Percentiles rank a stretch among this genome's conserved stretches.
These are phyloP conservation scores for Saccharomyces hybrid DNA, from an alignment of 1,139 yeast genomes.

Conservation along the genomic window DNA sequence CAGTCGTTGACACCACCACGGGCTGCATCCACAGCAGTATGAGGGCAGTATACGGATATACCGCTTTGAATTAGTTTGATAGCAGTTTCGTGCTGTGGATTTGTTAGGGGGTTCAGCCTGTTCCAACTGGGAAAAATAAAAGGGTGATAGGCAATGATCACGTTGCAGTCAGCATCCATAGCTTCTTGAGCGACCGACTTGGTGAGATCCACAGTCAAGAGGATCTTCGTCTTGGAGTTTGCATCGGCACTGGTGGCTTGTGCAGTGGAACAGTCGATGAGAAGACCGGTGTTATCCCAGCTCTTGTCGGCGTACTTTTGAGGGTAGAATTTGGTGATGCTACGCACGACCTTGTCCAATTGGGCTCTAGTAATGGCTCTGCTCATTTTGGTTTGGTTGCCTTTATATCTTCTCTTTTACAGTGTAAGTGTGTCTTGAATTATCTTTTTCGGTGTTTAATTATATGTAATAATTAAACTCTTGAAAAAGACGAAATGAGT, in stretches of 20 bases:
- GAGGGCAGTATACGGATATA: slow-evolving; percentile 87
- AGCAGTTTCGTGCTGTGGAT: slow-evolving; percentile 77
- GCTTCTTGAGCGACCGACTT: slow-evolving; percentile 83
- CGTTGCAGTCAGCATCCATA: slow-evolving; percentile 39
- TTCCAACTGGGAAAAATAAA: slow-evolving; percentile 87
- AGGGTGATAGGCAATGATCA: slow-evolving; percentile 88
- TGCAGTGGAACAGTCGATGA: slow-evolving; percentile 51
- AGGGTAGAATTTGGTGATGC: slow-evolving; percentile 67
- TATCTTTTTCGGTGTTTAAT: not conserved
- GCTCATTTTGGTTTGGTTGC: slow-evolving; percentile 12
- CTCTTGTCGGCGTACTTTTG: slow-evolving; percentile 66
- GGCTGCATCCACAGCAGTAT: slow-evolving; percentile 93
- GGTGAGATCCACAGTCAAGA: slow-evolving; percentile 81
- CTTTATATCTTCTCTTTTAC: not conserved
- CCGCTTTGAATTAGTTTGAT: slow-evolving; percentile 65
- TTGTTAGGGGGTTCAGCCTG: slow-evolving; percentile 47
- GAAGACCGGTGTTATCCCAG: slow-evolving; percentile 92
- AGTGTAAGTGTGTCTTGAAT: slow-evolving; percentile 5
- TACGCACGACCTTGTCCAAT: slow-evolving; percentile 41
- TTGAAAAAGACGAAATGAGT: not conserved
- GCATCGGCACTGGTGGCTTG: slow-evolving; percentile 12
- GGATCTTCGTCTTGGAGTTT: slow-evolving; percentile 36
- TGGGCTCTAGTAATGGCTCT: slow-evolving; percentile 30
- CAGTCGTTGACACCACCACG: slow-evolving; percentile 89
- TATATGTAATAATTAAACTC: not conserved